Conservation (phyloP, 768 basidiomycete species). For the Daedaleopsis nitida region DNA sequence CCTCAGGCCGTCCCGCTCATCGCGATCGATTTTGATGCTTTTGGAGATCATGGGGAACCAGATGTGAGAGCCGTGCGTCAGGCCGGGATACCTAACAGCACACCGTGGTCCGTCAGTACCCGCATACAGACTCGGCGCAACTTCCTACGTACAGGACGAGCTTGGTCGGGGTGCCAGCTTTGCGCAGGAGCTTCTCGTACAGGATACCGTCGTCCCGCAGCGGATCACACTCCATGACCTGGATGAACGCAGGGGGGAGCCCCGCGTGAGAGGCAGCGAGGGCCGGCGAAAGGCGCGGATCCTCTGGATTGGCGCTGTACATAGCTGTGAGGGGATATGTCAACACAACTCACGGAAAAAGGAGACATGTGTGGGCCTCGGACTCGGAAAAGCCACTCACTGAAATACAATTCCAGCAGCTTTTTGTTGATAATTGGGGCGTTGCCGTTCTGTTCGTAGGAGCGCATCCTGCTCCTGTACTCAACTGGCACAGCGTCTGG, state of each 20-base stretch:
- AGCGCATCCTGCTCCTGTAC: too few relatives aligned
- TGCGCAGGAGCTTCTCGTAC: conserved; percentile 26
- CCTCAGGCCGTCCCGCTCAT: neutral
- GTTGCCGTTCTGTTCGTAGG: conserved; percentile 26
- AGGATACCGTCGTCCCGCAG: conserved; percentile 31
- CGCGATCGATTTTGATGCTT: neutral
- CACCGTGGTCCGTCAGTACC: too few relatives aligned
- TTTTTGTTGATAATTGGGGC: conserved; percentile 14
- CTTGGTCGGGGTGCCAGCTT: conserved; percentile 25
- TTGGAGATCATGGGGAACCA: neutral
- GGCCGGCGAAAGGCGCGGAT: conserved; percentile 22
- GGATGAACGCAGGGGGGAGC: conserved; percentile 27
- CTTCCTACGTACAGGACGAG: too few relatives aligned
- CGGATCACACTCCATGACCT: conserved; percentile 27
- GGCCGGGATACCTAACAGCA: conserved; percentile 1
- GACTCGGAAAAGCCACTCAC: too few relatives aligned
- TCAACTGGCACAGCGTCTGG: conserved; percentile 2
- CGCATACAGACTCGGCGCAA: too few relatives aligned
- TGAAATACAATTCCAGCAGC: too few relatives aligned
- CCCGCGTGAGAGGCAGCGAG: conserved; percentile 22
- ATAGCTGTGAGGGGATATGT: too few relatives aligned
- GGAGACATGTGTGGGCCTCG: too few relatives aligned
- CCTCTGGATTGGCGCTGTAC: neutral
- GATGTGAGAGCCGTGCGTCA: conserved; percentile 3
- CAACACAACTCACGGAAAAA: too few relatives aligned